These are phyloP conservation scores for Phytophthora macrochlamydospora DNA, from an alignment of 352 stramenopile species.

Conservation along the genomic window DNA sequence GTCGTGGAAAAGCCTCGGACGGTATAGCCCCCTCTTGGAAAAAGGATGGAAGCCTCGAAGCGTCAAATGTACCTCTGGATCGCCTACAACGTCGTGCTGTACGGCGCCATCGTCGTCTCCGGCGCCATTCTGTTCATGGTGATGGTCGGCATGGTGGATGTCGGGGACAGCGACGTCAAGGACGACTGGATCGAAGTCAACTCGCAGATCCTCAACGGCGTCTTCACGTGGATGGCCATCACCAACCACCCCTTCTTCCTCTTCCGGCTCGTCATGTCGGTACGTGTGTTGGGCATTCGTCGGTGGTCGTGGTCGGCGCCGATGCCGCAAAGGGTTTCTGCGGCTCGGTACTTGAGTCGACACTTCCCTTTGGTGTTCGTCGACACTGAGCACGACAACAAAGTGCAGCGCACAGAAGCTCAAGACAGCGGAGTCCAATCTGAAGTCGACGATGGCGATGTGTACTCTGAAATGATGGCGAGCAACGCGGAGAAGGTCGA, in stretches of 20 bases:
- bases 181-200: slow-evolving; percentile 48
- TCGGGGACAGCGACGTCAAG: slow-evolving; percentile 33
- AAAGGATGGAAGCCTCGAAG: slow-evolving; percentile 8
- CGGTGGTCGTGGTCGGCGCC: slow-evolving; percentile 16
- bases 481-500: slow-evolving; percentile 18
- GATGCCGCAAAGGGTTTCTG: slow-evolving; percentile 4
- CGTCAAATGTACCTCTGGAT: slow-evolving; percentile 32
- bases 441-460: slow-evolving; percentile 13
- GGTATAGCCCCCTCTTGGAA: too few relatives aligned
- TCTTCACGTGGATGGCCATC: slow-evolving; percentile 46
- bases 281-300: slow-evolving; percentile 24
- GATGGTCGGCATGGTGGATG: slow-evolving; percentile 38
- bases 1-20: slow-evolving; percentile 3
- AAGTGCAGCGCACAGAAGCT: slow-evolving; percentile 13
- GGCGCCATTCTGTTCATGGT: slow-evolving; percentile 43
- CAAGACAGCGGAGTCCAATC: slow-evolving; percentile 15
- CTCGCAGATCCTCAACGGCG: slow-evolving; percentile 50
- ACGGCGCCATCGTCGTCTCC: slow-evolving; percentile 30
- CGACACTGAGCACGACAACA: slow-evolving; percentile 18
- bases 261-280: slow-evolving; percentile 26
- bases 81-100: slow-evolving; percentile 37
- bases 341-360: slow-evolving; percentile 26
- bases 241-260: slow-evolving; percentile 47
- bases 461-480: slow-evolving; percentile 16
- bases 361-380: slow-evolving; percentile 40